These are phyloP conservation scores for Wickerhamiella alocasiicola DNA, from an alignment of 805 yeast genomes.

Conservation along the genomic window DNA sequence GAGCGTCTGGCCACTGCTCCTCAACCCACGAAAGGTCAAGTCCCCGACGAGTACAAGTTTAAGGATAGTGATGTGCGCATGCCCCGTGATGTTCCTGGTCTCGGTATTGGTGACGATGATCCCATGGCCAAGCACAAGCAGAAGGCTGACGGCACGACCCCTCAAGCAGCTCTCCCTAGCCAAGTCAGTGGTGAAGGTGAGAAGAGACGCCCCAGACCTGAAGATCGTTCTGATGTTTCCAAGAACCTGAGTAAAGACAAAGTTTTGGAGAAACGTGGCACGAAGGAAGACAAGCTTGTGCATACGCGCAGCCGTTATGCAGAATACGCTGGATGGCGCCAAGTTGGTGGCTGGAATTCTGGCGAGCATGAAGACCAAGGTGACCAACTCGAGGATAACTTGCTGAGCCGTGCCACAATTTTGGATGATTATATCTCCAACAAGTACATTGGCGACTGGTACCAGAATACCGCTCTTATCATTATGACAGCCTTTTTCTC, in stretches of 20 bases:
- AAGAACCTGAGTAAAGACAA: slow-evolving; percentile 12
- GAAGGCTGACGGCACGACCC: background rate
- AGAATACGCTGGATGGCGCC: slow-evolving; percentile 86
- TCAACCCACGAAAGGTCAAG: background rate
- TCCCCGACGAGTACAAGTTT: slow-evolving; percentile 8
- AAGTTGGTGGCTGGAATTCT: slow-evolving; percentile 73
- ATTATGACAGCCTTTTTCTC: slow-evolving; percentile 57
- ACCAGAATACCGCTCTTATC: slow-evolving; percentile 68
- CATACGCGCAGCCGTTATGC: slow-evolving; percentile 40
- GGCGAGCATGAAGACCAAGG: slow-evolving; percentile 33
- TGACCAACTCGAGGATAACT: slow-evolving; percentile 54
- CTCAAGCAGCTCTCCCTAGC: background rate
- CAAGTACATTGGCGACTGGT: slow-evolving; percentile 86
- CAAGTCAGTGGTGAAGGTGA: slow-evolving; percentile 3
- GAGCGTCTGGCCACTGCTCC: slow-evolving; percentile 6
- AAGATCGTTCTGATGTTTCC: slow-evolving; percentile 7
- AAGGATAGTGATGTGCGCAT: slow-evolving; percentile 11
- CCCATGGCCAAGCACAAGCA: slow-evolving; percentile 4
- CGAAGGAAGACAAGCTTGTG: slow-evolving; percentile 24
- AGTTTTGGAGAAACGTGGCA: slow-evolving; percentile 15
- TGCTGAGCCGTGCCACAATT: slow-evolving; percentile 55
- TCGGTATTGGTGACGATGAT: slow-evolving; percentile 16
- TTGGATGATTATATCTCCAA: slow-evolving; percentile 69
- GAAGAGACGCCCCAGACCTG: slow-evolving; percentile 6
- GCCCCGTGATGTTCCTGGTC: slow-evolving; percentile 21